phyloP scores from a whole-genome alignment of 1,139 yeast species.

The Scheffersomyces segobiensis region DNA sequence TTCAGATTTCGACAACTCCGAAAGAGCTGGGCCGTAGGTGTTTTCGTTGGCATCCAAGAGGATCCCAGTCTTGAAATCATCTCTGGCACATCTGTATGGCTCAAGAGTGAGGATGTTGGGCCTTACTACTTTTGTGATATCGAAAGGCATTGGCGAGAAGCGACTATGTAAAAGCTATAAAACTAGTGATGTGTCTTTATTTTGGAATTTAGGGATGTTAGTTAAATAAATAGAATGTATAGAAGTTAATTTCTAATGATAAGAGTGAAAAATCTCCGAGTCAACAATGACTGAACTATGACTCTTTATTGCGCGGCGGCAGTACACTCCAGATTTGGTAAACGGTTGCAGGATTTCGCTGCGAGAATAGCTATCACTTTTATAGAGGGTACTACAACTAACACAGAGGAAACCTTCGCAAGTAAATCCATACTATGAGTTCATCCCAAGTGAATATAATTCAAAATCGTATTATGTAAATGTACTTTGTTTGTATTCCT shows the following conservation, averaged over 20 bases:
- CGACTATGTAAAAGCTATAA: neutral
- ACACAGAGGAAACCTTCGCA: neutral
- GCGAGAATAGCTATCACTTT: neutral
- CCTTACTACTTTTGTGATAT: conserved; percentile 64
- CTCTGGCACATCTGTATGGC: conserved; percentile 96
- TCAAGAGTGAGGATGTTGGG: conserved; percentile 79
- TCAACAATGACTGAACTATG: neutral
- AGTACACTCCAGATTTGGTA: neutral
- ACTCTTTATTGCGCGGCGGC: neutral
- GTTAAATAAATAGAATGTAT: neutral
- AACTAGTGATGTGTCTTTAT: neutral
- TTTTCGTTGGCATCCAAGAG: conserved; percentile 95
- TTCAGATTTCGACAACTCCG: conserved; percentile 24
- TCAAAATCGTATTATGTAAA: neutral
- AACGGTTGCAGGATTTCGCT: neutral
- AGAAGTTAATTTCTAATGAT: neutral
- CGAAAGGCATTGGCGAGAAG: conserved; percentile 38
- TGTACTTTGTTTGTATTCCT: neutral
- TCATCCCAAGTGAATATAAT: neutral
- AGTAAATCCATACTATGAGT: neutral
- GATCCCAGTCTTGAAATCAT: conserved; percentile 67
- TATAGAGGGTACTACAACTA: neutral
- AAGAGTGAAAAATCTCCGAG: neutral
- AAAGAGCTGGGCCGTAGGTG: conserved; percentile 84
- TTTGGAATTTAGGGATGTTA: neutral